Evolutionary conservation across 2,329 filamentous ascomycete species (phyloP), one percentile per base, ranked within the genome.

Genomic region (Paramyrothecium roridum): DNA sequence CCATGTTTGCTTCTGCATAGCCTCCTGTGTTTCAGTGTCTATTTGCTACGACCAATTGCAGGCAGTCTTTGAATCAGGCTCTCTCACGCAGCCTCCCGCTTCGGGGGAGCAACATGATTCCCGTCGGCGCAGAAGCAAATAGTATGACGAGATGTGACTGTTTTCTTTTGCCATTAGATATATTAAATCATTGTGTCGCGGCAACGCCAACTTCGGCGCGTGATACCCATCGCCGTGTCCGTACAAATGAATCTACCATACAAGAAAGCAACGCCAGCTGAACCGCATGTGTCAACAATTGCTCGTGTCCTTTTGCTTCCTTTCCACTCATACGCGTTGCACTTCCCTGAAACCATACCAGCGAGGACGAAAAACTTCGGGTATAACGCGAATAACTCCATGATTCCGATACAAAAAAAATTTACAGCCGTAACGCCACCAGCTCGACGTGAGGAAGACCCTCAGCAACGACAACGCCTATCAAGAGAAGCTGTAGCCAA

Each of bases 331-430:
- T 30, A 30, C 26, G 10, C 26, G 26, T 30, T 30, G 26, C 26
- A 56, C 57, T 56, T 54, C 58, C 55, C 52, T 49, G 43, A 53
- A 61, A 55, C 37, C 37, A 43, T 43, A 43, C 37, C 37, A 13
- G 37, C n/a, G 37, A 13, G 64, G 64, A 67, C 56, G 59, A 64
- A 66, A 67, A 57, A 65, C 56, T 59, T 61, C 63, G 66, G 66
- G 66, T 68, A 68, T 68, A 68, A 67, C 65, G 65, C 64, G 65
- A 67, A 60, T 55, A 64, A 66, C 21, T 48, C 54, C 49, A 12
- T 17, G 37, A 16, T 17, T 43, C 13, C 13, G 13, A 43, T 43
- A 50, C 22, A 22, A 20, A 22, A 52, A 26, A 8, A 47, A 40
- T n/a, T n/a, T n/a, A n/a, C n/a, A n/a, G n/a, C 52, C 40, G 23